Base-by-base conservation (phyloP, 768 basidiomycete genomes). In the Hygrocybe coccinea region DNA sequence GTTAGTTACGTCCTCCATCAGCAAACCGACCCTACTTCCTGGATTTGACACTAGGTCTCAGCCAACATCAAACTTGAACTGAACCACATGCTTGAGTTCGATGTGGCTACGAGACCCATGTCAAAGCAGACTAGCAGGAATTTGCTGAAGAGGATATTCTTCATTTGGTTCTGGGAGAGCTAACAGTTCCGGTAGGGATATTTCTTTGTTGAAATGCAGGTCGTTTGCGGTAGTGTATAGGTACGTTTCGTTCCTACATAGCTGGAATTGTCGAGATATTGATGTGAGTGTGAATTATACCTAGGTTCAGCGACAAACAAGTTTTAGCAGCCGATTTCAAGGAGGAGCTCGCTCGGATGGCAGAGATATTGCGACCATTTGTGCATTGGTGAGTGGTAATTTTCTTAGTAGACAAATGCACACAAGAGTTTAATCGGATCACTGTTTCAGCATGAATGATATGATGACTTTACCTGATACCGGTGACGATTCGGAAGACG, bases 151-250 rank as follows among this genome's bases (percentile, higher is more conserved):
- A n/a, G n/a, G n/a, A n/a, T n/a, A n/a, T n/a, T n/a, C n/a, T n/a
- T 50, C 14, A 49, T 43, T 41, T 52, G 8, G 21, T 24, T 12
- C 25, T 17, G 17, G 12, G 34, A 24, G 47, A 36, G 36, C 52
- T 19, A 37, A 48, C 24, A 37, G 56, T 8, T 24, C 25, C 19
- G 53, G 41, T 57, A 89, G 87, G 68, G 92, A 97, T 66, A 97
- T 99, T 60, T 95, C 95, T 67, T 71, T 98, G 49, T 72, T 99
- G 58, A 91, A 90, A 69, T 86, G 89, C 57, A 83, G 92, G 22
- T 84, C 85, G 15, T 82, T 91, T 34, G 85, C 79, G 2, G 90
- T 95, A 2, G 66, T 79, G 0, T 78, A 85, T 59, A 66, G 67
- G 90, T 89, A 58, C 11, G 44, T 22, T 5, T 19, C 44, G 44